Percentiles rank a stretch among this genome's conserved stretches.
Conservation (phyloP, 2,329 filamentous ascomycete genomes). For the Coniella vitis region DNA sequence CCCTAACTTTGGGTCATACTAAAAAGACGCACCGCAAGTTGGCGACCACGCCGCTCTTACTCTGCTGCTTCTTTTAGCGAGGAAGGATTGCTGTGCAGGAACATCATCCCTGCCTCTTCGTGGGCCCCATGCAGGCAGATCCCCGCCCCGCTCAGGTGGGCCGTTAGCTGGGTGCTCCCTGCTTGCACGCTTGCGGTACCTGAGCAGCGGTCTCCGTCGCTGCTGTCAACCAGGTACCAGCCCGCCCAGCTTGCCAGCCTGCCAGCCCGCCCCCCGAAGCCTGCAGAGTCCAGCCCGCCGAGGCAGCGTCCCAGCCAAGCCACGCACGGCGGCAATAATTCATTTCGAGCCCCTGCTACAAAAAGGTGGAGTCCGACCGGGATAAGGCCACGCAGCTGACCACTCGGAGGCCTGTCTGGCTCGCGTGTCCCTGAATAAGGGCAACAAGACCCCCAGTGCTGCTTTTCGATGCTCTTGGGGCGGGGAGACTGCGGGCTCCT, state of each 20-base stretch:
- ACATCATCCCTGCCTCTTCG: conserved; percentile 4
- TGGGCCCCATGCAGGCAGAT: conserved; percentile 1
- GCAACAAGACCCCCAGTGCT: not conserved
- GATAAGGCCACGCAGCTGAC: too few relatives aligned
- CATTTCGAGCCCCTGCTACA: conserved; percentile 10
- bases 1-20: too few relatives aligned
- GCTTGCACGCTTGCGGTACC: not conserved
- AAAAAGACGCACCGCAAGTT: too few relatives aligned
- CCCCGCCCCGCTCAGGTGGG: conserved; percentile 3
- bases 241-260: too few relatives aligned
- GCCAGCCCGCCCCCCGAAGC: too few relatives aligned
- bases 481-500: too few relatives aligned
- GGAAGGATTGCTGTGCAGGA: not conserved
- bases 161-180: too few relatives aligned
- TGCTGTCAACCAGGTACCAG: not conserved
- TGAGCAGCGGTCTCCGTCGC: not conserved
- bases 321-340: conserved; percentile 15
- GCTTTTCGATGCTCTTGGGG: not conserved
- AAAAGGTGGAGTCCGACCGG: not conserved
- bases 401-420: conserved; percentile 7
- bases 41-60: not conserved
- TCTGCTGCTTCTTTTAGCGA: conserved; percentile 6
- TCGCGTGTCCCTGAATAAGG: not conserved
- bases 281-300: not conserved
- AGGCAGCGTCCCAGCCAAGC: conserved; percentile 2